phyloP scores from a whole-genome alignment of 1,139 yeast species.

The Taphrina communis region DNA sequence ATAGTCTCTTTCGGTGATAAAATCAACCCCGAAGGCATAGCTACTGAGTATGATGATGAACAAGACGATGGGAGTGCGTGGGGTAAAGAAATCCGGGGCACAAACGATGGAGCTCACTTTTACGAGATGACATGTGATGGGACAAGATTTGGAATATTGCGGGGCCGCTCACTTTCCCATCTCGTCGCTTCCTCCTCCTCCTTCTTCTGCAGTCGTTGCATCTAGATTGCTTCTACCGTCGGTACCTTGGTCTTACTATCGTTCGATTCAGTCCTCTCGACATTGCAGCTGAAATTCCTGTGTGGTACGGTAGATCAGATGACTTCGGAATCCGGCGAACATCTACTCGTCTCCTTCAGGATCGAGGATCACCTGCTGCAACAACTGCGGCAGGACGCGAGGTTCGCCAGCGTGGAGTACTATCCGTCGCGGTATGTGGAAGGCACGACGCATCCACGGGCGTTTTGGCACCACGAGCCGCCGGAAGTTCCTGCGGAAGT shows the following conservation, averaged over 20 bases:
- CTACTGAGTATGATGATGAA: not conserved
- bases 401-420: conserved; percentile 26
- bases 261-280: too few relatives aligned
- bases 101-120: not conserved
- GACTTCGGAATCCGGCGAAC: not conserved
- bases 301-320: not conserved
- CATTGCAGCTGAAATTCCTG: too few relatives aligned
- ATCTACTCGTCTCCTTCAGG: conserved; percentile 21
- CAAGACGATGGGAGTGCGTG: not conserved
- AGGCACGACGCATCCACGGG: conserved; percentile 14
- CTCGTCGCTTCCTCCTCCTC: too few relatives aligned
- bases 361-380: conserved; percentile 22
- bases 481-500: conserved; percentile 24
- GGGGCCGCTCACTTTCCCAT: too few relatives aligned
- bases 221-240: too few relatives aligned
- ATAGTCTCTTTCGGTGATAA: not conserved
- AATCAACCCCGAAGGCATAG: not conserved
- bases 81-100: not conserved
- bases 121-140: too few relatives aligned
- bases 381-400: conserved; percentile 1
- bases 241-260: too few relatives aligned
- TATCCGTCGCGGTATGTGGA: conserved; percentile 21
- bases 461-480: conserved; percentile 29
- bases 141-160: too few relatives aligned
- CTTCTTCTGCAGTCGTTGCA: too few relatives aligned